phyloP scores from a whole-genome alignment of 306 rosid genomes.

The Carpinus viminea region DNA sequence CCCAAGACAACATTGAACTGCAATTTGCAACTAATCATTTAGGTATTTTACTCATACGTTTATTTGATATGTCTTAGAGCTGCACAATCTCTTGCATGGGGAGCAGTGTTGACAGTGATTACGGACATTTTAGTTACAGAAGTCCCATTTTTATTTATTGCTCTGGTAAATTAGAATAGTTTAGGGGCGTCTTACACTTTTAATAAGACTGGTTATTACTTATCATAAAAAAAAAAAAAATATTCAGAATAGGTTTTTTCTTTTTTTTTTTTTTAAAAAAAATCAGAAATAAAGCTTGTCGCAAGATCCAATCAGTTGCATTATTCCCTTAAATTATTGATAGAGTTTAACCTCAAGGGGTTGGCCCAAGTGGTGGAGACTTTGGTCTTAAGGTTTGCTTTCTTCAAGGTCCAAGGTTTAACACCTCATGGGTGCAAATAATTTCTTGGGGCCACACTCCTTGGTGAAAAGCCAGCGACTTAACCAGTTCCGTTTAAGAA shows the following conservation, averaged over 20 bases:
- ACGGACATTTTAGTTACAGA: background rate
- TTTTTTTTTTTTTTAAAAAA: background rate
- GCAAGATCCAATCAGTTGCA: background rate
- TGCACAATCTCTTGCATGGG: background rate
- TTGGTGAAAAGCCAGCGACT: too few species aligned
- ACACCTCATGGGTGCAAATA: too few species aligned
- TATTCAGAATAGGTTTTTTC: too few species aligned
- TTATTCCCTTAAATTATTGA: background rate
- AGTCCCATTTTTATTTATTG: background rate
- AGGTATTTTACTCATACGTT: slow-evolving; percentile 37
- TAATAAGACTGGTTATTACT: too few species aligned
- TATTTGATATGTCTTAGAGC: background rate
- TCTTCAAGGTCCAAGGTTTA: too few species aligned
- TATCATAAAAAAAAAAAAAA: too few species aligned
- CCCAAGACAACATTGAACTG: slow-evolving; percentile 67
- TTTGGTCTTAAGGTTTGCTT: too few species aligned
- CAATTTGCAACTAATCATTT: slow-evolving; percentile 89
- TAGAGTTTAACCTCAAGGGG: too few species aligned
- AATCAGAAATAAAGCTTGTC: background rate
- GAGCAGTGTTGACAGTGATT: background rate
- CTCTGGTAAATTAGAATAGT: background rate
- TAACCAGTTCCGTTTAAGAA: too few species aligned
- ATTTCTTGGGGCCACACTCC: too few species aligned
- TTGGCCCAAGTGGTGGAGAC: too few species aligned
- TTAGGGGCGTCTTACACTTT: too few species aligned